Percentiles rank a stretch among this genome's conserved stretches.
phyloP scores from a whole-genome alignment of 2,329 filamentous ascomycete genomes.

The Madurella mycetomatis region DNA sequence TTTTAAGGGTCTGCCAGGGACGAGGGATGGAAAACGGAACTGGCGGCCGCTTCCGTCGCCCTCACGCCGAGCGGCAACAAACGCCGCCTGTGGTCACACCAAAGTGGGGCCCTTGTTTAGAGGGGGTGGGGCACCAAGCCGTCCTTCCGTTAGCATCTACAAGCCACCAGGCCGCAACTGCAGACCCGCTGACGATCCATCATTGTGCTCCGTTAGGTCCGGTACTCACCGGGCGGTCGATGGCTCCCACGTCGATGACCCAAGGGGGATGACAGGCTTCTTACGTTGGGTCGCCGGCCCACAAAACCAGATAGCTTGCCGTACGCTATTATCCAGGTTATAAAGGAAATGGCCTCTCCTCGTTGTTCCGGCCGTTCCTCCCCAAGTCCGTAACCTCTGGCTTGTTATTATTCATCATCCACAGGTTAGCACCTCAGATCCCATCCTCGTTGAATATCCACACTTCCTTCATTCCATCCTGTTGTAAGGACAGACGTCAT shows the following conservation, averaged over 20 bases:
- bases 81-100: neutral
- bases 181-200: slow-evolving; percentile 9
- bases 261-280: neutral
- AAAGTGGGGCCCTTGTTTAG: slow-evolving; percentile 2
- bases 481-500: neutral
- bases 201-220: neutral
- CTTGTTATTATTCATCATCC: slow-evolving; percentile 1
- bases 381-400: neutral
- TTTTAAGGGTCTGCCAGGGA: neutral
- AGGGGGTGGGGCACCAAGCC: slow-evolving; percentile 5
- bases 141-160: neutral
- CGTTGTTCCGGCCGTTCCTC: slow-evolving; percentile 4
- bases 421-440: neutral
- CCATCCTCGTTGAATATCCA: neutral
- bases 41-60: neutral
- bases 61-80: neutral
- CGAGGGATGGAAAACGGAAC: slow-evolving; percentile 1
- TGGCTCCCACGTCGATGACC: neutral
- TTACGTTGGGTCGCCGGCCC: slow-evolving; percentile 1
- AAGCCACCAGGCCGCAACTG: slow-evolving; percentile 1
- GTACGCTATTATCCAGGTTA: slow-evolving; percentile 2
- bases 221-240: neutral
- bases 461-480: neutral
- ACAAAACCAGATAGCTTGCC: neutral
- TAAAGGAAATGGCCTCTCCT: slow-evolving; percentile 9